Evolutionary conservation across 163 green algal species (phyloP).

Genomic region (Coccomyxa subellipsoidea): DNA sequence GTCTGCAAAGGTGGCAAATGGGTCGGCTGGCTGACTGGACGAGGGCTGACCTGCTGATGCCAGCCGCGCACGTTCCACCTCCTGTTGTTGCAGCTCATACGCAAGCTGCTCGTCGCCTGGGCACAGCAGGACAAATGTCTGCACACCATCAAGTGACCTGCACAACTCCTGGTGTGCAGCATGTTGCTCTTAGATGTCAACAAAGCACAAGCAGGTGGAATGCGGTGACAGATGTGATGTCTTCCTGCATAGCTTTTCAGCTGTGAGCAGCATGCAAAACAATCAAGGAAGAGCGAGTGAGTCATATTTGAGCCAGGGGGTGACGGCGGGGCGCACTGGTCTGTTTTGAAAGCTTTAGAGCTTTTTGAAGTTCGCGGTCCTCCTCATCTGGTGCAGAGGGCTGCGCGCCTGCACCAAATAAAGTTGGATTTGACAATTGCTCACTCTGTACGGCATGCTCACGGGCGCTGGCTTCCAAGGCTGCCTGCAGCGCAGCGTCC

Average conservation of each 20-base stretch:
- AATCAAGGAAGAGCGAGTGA: neutral
- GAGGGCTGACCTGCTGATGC: neutral
- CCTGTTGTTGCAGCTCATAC: neutral
- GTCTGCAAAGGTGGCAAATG: neutral
- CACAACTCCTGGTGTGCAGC: too few relatives aligned
- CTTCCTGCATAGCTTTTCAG: too few relatives aligned
- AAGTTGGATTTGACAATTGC: neutral
- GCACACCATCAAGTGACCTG: neutral
- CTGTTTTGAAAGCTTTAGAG: neutral
- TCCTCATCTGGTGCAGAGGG: neutral
- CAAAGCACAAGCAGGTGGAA: too few relatives aligned
- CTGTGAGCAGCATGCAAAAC: neutral
- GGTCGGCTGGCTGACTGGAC: neutral
- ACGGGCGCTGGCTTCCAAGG: constrained; percentile 15
- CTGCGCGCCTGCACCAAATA: neutral
- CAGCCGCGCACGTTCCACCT: neutral
- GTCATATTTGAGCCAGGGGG: too few relatives aligned
- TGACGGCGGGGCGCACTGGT: neutral
- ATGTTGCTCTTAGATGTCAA: too few relatives aligned
- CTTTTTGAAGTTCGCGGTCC: neutral
- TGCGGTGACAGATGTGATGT: too few relatives aligned
- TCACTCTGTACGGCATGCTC: neutral
- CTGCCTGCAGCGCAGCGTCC: constrained; percentile 8
- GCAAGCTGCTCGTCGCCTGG: neutral
- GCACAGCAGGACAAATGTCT: neutral